Conservation (phyloP, 257 asterid species). For the Dorcoceras hygrometricum region DNA sequence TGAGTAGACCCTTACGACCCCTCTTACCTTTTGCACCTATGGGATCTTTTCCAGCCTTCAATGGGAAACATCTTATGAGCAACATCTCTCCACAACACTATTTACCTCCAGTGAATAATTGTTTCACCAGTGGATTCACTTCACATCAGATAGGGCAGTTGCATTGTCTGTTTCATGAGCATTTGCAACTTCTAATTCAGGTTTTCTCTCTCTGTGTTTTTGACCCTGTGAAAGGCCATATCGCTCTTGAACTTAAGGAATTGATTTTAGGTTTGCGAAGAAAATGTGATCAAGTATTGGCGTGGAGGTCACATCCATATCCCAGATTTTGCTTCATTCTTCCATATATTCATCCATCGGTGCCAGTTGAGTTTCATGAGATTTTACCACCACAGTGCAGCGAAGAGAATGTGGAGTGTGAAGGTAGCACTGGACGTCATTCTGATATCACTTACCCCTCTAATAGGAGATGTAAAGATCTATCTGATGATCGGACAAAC, state of each 20-base stretch:
- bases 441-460: constrained; percentile 32
- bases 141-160: constrained; percentile 90
- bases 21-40: constrained; percentile 63
- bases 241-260: constrained; percentile 62
- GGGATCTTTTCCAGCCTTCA: constrained; percentile 42
- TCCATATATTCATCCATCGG: constrained; percentile 68
- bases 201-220: constrained; percentile 75
- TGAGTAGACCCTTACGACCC: constrained; percentile 70
- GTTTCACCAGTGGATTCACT: constrained; percentile 64
- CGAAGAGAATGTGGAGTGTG: constrained; percentile 34
- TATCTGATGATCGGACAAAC: constrained; percentile 33
- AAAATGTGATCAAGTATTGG: constrained; percentile 54
- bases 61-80: constrained; percentile 41
- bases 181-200: constrained; percentile 87
- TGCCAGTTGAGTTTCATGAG: constrained; percentile 40
- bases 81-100: constrained; percentile 32
- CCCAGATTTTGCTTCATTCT: constrained; percentile 76
- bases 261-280: constrained; percentile 56
- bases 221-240: constrained; percentile 64
- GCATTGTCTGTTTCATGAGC: constrained; percentile 90
- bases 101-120: constrained; percentile 48
- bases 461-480: constrained; percentile 30
- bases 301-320: constrained; percentile 61
- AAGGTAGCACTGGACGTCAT: constrained; percentile 34
- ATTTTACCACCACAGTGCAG: constrained; percentile 32